phyloP scores from a whole-genome alignment of 164 flowering plant species.

The Vitis rupestris region DNA sequence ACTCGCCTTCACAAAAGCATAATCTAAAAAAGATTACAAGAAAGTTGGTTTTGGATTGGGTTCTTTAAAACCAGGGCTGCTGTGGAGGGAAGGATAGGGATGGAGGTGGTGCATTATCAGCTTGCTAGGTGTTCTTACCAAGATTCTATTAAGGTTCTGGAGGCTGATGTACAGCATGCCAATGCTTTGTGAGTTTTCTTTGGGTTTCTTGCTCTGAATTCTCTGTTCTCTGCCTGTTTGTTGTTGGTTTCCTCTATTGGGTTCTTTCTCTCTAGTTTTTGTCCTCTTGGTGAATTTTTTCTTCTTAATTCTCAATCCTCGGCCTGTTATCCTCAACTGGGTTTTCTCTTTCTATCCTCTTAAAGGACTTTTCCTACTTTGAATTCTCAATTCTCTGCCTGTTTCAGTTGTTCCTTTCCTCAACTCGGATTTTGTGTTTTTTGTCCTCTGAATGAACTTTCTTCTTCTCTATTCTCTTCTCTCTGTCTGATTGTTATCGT shows the following conservation, averaged over 20 bases:
- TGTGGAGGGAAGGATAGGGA: slow-evolving; percentile 14
- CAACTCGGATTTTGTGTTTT: not conserved
- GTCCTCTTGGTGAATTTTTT: not conserved
- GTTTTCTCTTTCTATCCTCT: not conserved
- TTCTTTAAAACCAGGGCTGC: not conserved
- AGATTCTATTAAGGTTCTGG: slow-evolving; percentile 67
- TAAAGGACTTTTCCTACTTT: not conserved
- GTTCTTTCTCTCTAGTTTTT: not conserved
- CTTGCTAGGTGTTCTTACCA: slow-evolving; percentile 53
- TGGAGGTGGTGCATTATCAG: slow-evolving; percentile 64
- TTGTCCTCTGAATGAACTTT: not conserved
- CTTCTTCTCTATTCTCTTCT: too few species aligned
- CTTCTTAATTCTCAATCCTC: too few species aligned
- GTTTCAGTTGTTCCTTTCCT: too few species aligned
- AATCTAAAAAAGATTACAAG: too few species aligned
- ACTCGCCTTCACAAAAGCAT: too few species aligned
- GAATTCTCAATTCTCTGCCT: not conserved
- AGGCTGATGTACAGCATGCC: slow-evolving; percentile 82
- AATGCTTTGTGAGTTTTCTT: slow-evolving; percentile 63
- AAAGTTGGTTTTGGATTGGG: too few species aligned
- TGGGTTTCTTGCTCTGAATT: not conserved
- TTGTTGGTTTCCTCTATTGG: not conserved
- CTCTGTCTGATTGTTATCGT: too few species aligned
- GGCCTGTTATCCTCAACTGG: not conserved
- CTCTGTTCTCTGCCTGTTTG: not conserved